Base-by-base conservation (phyloP, 1,139 yeast genomes). In the Yamadazyma conglobata region DNA sequence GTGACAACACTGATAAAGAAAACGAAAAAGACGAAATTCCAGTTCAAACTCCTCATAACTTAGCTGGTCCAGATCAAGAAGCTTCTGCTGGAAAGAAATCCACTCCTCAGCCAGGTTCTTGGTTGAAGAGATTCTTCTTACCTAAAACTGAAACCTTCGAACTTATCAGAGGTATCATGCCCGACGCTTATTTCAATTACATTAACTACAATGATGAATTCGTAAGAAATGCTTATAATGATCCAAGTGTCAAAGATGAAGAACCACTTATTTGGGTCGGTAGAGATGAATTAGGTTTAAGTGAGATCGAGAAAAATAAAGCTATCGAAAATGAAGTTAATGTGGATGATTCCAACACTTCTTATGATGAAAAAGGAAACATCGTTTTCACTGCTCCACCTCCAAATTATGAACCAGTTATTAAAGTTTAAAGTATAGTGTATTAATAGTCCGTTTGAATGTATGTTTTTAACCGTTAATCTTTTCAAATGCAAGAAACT, bases 251-350 rank as follows among this genome's bases (percentile, higher is more conserved):
- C 20, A 61, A 60, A 15, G 80, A 76, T 25, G 69, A 65, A 19
- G 79, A 73, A 43, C 86, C 87, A 10, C 73, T 73, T 26, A 65
- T 81, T 31, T 83, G 93, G 93, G 63, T 80, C 40, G 77, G 83
- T 24, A 66, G 58, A 39, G 93, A 83, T 54, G 70, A 75, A 16
- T 60, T 81, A 73, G 91, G 91, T 13, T 67, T 83, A 26, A 74
- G 86, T 4, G 71, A 67, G 34, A 68, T 70, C 36, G 79, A 77
- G 50, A 77, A 78, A 48, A 65, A 64, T 27, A 70, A 74, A 44
- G 74, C 86, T n/a, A 50, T 62, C 19, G 77, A 71, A 26, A 59
- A 70, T 25, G 72, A 70, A 15, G 77, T 80, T 23, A 72, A 73
- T 35, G 79, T 79, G 12, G 60, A 70, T 33, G 82, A 81, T 49